Conservation (phyloP, 768 basidiomycete species). For the Mycena capillaripes region DNA sequence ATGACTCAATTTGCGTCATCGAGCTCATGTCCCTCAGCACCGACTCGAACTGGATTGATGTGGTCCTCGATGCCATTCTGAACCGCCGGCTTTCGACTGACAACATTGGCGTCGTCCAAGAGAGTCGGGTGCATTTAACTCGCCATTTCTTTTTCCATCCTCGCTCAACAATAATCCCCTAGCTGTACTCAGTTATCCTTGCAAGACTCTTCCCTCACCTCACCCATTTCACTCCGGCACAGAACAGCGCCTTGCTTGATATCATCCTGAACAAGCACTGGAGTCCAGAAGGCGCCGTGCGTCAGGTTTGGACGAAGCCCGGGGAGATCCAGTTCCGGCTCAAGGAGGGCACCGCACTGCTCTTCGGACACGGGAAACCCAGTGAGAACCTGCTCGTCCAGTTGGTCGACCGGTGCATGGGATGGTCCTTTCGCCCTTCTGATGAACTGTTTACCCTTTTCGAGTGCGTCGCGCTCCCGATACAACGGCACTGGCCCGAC, state of each 20-base stretch:
- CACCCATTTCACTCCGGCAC: neutral
- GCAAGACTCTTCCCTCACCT: slow-evolving; percentile 10
- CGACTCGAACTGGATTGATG: neutral
- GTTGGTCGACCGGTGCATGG: neutral
- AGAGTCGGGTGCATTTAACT: neutral
- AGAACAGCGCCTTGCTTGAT: slow-evolving; percentile 6
- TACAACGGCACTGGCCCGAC: neutral
- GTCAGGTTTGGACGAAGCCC: neutral
- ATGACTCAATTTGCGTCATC: neutral
- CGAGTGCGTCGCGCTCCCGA: slow-evolving; percentile 2
- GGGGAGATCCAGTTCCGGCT: slow-evolving; percentile 1
- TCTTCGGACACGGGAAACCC: neutral
- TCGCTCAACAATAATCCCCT: too few species aligned
- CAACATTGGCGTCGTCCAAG: neutral
- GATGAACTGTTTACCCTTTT: neutral
- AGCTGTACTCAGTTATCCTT: slow-evolving; percentile 4
- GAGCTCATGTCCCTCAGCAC: neutral
- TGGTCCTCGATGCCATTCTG: slow-evolving; percentile 1
- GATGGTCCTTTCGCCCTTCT: neutral
- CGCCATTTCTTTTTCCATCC: neutral
- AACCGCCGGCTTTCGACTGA: neutral
- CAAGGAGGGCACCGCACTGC: neutral
- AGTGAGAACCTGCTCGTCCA: neutral
- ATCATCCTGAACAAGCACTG: neutral
- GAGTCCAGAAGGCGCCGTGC: neutral